Evolutionary conservation across 2,329 filamentous ascomycete genomes (phyloP), one percentile per base, ranked within the genome.

Genomic region (Aspergillus neotritici): DNA sequence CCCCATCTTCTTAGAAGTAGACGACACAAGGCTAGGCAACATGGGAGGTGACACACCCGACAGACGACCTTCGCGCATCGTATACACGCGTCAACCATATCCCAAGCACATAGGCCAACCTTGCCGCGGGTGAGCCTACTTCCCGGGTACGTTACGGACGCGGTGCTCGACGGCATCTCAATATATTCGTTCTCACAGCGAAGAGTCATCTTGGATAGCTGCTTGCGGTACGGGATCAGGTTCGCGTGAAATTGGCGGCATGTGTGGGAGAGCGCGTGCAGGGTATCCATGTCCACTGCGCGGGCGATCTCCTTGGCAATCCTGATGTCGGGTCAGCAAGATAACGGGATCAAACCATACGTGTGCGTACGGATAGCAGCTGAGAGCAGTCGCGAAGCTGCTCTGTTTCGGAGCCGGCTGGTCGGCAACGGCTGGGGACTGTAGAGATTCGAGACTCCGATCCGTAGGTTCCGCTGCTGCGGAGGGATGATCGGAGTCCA

Each of bases 41-140:
- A 16, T 10, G 3, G 32, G 16, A 31, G 11, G 13, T 36, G 25
- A 66, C 79, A 64, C 77, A 94, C 89, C 68, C 91, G 79, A 66
- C 91, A 97, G 43, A 95, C 81, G 17, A 89, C 76, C 21, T 71
- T 80, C 31, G 77, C 78, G 63, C 91, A 97, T 43, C 87, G 80
- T n/a, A n/a, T n/a, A 65, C 91, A 96, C 54, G 85, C 83, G 33
- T 76, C 79, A 4, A 97, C 91, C 79, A 94, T 79, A 64, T 96
- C 91, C 48, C 87, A 77, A 15, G 91, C 91, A 62, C 91, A 97
- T 55, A 77, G 76, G 4, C 86, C 83, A 21, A 86, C 75, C 65
- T 87, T 91, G 40, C 84, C 83, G 50, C 74, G 75, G 54, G 67
- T 79, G 51, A 78, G 56, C 40, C 64, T n/a, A n/a, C n/a, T n/a